phyloP scores from a whole-genome alignment of 2,329 filamentous ascomycete species.

The Neoscytalidium dimidiatum region DNA sequence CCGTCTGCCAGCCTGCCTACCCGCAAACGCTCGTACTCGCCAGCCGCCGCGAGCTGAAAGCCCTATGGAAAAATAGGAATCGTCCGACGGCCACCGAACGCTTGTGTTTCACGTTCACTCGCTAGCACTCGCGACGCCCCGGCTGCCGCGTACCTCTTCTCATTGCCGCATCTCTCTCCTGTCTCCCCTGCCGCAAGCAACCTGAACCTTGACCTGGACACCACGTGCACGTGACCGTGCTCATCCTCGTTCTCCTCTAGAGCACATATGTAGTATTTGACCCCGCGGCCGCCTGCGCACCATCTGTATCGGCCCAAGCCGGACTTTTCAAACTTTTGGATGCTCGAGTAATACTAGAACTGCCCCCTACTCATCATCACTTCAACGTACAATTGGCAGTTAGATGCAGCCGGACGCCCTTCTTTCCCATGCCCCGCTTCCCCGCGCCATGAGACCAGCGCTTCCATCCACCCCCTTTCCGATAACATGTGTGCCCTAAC shows the following conservation, averaged over 20 bases:
- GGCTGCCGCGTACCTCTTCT: background rate
- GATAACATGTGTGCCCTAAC: constrained; percentile 12
- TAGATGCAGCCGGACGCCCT: constrained; percentile 11
- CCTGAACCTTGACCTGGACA: too few relatives aligned
- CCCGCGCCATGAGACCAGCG: background rate
- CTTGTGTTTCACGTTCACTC: constrained; percentile 7
- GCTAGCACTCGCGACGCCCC: background rate
- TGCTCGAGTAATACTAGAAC: constrained; percentile 14
- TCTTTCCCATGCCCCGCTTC: constrained; percentile 3
- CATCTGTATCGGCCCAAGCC: background rate
- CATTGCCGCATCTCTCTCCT: too few relatives aligned
- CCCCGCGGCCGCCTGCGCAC: too few relatives aligned
- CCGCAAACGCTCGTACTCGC: background rate
- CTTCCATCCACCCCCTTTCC: background rate
- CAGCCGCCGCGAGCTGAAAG: background rate
- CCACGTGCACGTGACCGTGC: background rate
- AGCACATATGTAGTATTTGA: too few relatives aligned
- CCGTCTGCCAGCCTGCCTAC: background rate
- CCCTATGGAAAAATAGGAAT: background rate
- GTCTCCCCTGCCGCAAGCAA: too few relatives aligned
- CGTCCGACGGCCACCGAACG: background rate
- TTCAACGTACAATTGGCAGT: constrained; percentile 13
- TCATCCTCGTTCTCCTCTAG: too few relatives aligned
- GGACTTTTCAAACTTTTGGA: constrained; percentile 13
- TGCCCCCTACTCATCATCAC: constrained; percentile 1